phyloP scores from a whole-genome alignment of 1,284 basidiomycete genomes.

The Fomes fomentarius region DNA sequence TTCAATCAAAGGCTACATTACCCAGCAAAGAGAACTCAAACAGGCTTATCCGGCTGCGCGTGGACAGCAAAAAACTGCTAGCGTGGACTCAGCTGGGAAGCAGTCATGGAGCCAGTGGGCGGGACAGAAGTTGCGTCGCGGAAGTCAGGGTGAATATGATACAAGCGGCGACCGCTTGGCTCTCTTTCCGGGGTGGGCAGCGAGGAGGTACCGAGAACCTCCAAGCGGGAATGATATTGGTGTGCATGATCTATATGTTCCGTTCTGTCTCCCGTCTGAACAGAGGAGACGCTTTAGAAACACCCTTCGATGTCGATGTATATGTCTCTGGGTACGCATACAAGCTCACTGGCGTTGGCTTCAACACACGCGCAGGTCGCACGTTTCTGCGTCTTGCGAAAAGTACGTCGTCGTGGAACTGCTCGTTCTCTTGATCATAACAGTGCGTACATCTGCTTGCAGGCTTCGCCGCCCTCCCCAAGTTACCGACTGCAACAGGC shows the following conservation, averaged over 20 bases:
- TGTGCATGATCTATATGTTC: slow-evolving; percentile 5
- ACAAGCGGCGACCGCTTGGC: slow-evolving; percentile 35
- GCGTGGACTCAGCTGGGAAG: slow-evolving; percentile 25
- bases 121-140: slow-evolving; percentile 43
- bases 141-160: slow-evolving; percentile 25
- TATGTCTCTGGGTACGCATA: slow-evolving; percentile 79
- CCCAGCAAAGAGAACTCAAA: slow-evolving; percentile 39
- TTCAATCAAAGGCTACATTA: slow-evolving; percentile 45
- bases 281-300: slow-evolving; percentile 30
- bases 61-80: slow-evolving; percentile 11
- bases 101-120: slow-evolving; percentile 52
- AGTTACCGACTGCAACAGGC: slow-evolving; percentile 30
- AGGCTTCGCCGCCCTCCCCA: slow-evolving; percentile 71
- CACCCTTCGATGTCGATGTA: slow-evolving; percentile 68
- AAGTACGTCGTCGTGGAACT: slow-evolving; percentile 56
- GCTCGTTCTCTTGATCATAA: no score
- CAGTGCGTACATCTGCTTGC: no score
- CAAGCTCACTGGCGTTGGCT: slow-evolving; percentile 60
- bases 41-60: slow-evolving; percentile 26
- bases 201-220: slow-evolving; percentile 35
- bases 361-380: slow-evolving; percentile 71
- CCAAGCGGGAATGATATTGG: slow-evolving; percentile 17
- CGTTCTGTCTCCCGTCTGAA: background rate
- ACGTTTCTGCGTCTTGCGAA: slow-evolving; percentile 79
- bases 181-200: slow-evolving; percentile 47